Conservation (phyloP, 805 yeast genomes). For the Schwanniomyces sp. region DNA sequence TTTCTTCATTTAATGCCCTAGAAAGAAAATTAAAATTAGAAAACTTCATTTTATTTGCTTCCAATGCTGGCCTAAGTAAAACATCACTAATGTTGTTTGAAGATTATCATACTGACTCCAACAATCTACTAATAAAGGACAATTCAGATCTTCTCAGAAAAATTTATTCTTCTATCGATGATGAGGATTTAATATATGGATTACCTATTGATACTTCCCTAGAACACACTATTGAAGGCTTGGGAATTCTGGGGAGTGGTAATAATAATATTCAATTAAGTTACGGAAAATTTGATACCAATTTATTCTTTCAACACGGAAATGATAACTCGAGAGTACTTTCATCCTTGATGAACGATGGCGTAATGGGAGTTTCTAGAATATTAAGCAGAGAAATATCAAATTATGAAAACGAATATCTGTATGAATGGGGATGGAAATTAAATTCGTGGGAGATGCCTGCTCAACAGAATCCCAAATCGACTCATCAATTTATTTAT, state of each 20-base stretch:
- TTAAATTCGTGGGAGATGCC: constrained; percentile 78
- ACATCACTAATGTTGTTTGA: constrained; percentile 52
- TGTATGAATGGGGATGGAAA: constrained; percentile 74
- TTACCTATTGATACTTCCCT: constrained; percentile 59
- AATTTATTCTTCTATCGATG: constrained; percentile 56
- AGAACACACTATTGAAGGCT: constrained; percentile 46
- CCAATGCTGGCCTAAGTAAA: constrained; percentile 30
- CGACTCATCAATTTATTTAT: constrained; percentile 52
- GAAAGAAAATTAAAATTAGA: constrained; percentile 28
- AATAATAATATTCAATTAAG: constrained; percentile 49
- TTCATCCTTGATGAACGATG: constrained; percentile 46
- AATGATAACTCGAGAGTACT: constrained; percentile 16
- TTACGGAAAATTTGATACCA: constrained; percentile 57
- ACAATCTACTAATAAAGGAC: constrained; percentile 1
- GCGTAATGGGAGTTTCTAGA: constrained; percentile 58
- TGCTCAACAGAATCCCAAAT: constrained; percentile 27
- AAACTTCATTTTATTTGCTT: constrained; percentile 29
- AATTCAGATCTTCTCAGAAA: constrained; percentile 13
- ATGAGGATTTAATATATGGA: constrained; percentile 64
- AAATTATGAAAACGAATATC: constrained; percentile 8
- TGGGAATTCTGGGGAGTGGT: constrained; percentile 29
- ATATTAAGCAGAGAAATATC: constrained; percentile 30
- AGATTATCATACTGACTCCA: constrained; percentile 28
- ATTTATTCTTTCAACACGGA: constrained; percentile 12
- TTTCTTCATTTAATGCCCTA: constrained; percentile 23